Evolutionary conservation across 1,139 yeast genomes (phyloP).

Genomic region (Kodamaea alishanica): DNA sequence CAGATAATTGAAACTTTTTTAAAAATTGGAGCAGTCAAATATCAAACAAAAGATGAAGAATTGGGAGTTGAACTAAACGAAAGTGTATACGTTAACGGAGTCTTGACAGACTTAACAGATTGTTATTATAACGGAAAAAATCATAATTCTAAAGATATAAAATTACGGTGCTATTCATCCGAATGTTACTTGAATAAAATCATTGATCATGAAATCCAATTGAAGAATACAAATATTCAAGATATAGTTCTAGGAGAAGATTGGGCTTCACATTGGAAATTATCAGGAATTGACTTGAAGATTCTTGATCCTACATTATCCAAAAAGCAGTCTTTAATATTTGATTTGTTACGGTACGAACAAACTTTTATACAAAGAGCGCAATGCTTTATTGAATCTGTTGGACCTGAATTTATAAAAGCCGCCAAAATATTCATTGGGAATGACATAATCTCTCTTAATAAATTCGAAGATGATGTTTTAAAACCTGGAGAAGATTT

Average conservation of each 20-base stretch:
- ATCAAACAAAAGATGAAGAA: slow-evolving; percentile 21
- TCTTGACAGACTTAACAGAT: slow-evolving; percentile 33
- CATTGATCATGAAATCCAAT: slow-evolving; percentile 32
- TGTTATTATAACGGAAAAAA: slow-evolving; percentile 36
- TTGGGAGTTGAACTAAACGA: slow-evolving; percentile 25
- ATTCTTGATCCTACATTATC: slow-evolving; percentile 54
- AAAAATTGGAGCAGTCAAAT: slow-evolving; percentile 43
- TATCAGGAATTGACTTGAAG: slow-evolving; percentile 54
- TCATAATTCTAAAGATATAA: slow-evolving; percentile 17
- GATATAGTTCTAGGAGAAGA: slow-evolving; percentile 46
- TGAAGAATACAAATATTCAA: slow-evolving; percentile 34
- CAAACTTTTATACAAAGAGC: slow-evolving; percentile 73
- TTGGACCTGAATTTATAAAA: slow-evolving; percentile 43
- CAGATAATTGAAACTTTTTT: slow-evolving; percentile 48
- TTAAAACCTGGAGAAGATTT: slow-evolving; percentile 61
- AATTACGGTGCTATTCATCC: slow-evolving; percentile 36
- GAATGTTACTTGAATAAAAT: slow-evolving; percentile 36
- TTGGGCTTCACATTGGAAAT: slow-evolving; percentile 77
- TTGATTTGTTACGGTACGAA: slow-evolving; percentile 72
- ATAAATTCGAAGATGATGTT: slow-evolving; percentile 58
- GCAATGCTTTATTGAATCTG: slow-evolving; percentile 53
- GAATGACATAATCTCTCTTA: slow-evolving; percentile 27
- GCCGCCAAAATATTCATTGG: slow-evolving; percentile 48
- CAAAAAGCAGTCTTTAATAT: slow-evolving; percentile 70
- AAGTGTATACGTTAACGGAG: slow-evolving; percentile 29